Percentiles rank a stretch among this genome's conserved stretches.
These are phyloP conservation scores for Sisymbrium irio DNA, from an alignment of 345 rosid species.

Conservation along the genomic window DNA sequence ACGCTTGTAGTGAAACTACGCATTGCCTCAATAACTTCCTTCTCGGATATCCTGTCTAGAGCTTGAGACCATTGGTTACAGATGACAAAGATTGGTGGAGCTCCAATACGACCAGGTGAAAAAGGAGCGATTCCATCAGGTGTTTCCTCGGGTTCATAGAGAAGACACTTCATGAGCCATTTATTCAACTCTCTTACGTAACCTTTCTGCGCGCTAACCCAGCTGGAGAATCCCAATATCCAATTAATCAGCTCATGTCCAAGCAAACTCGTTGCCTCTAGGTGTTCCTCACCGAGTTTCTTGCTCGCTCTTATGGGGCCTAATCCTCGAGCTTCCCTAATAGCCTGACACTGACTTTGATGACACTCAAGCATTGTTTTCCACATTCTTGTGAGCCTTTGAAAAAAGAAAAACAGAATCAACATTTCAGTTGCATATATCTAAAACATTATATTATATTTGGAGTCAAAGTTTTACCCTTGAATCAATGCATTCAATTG, in stretches of 20 bases:
- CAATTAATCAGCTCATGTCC: conserved; percentile 77
- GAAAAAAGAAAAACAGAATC: not conserved
- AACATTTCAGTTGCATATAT: not conserved
- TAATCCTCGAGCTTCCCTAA: conserved; percentile 65
- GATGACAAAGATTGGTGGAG: conserved; percentile 86
- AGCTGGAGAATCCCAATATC: conserved; percentile 65
- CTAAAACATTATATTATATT: not conserved
- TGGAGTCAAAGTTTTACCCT: conserved; percentile 51
- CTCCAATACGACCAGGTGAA: conserved; percentile 94
- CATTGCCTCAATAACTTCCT: conserved; percentile 81
- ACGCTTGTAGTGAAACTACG: conserved; percentile 57
- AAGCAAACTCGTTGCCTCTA: conserved; percentile 63
- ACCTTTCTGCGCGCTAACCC: conserved; percentile 82
- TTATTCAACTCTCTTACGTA: conserved; percentile 68
- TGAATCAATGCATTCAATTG: conserved; percentile 77
- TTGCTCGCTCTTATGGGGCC: conserved; percentile 61
- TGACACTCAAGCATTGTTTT: conserved; percentile 88
- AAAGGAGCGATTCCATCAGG: conserved; percentile 82
- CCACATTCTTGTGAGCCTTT: conserved; percentile 94
- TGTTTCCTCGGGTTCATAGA: conserved; percentile 88
- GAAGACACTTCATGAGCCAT: conserved; percentile 85
- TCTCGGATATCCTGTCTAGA: conserved; percentile 73
- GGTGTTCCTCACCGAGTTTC: conserved; percentile 62
- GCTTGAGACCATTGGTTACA: conserved; percentile 97
- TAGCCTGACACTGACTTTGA: conserved; percentile 64